Evolutionary conservation across 768 basidiomycete genomes (phyloP), one percentile per base, ranked within the genome.

Genomic region (Xerocomellus chrysenteron): DNA sequence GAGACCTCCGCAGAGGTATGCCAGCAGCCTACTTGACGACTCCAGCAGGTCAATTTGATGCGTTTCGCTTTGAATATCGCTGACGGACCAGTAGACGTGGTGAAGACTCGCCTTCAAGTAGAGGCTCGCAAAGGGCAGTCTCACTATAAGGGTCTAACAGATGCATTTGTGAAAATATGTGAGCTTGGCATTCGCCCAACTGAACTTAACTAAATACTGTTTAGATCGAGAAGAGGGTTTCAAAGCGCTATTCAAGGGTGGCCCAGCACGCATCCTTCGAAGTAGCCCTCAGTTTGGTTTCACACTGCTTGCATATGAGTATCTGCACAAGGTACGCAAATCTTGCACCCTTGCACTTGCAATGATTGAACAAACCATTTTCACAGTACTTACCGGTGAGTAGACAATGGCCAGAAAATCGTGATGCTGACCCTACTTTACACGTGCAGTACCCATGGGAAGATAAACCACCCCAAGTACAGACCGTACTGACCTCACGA

Each of bases 221-320:
- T 37, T 58, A 94, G 92, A 90, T 66, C 82, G 80, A 14, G 94
- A 96, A 76, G 94, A 96, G 69, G 94, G 94, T 14, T 90, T 90
- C 75, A 79, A 77, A 24, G 95, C 94, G 19, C 75, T 97, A 52
- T 97, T 90, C 82, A 96, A 96, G 67, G 94, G 94, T 48, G 93
- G 94, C 24, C 84, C 87, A 13, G 94, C 94, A 45, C 89, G 94
- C 49, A 78, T 95, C 44, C 76, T 94, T 57, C 85, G 94, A 59
- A 91, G 88, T 74, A 94, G 93, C 68, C 88, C 90, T 58, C 90
- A 98, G 71, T 98, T 99, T 70, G 95, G 93, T 49, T 97, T 95
- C 68, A 95, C 93, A 14, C 77, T 95, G 17, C 84, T 94, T 61
- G 90, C 83, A 50, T 88, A 88, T 68, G 87, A 88, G 67, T 84